Evolutionary conservation across 1,139 yeast species (phyloP), one percentile per base, ranked within the genome.

Genomic region (Blastobotrys petasosporus): DNA sequence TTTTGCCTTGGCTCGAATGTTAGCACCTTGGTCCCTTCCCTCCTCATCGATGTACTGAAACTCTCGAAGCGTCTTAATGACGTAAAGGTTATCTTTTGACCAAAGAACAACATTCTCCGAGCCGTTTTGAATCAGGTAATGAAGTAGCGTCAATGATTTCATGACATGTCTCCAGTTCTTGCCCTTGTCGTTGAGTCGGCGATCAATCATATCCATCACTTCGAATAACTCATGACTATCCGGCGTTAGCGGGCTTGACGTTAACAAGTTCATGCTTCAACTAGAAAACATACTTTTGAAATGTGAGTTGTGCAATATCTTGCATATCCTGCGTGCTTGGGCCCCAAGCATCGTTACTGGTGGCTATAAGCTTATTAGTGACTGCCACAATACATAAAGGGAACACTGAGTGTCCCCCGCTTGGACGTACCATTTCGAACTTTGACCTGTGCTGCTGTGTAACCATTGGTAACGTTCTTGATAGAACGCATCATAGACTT

Each of bases 141-240:
- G 97, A 59, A 92, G 74, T 11, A 92, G 84, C 1, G 95, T 85
- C 56, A 92, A 73, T 1, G 67, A 68, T 55, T 92, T 94, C 54
- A 94, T 92, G 39, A 92, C 92, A 66, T 92, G 99, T 55, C 97
- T 79, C 98, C 98, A 92, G 68, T 92, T 86, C 65, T 90, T 92
- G 50, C 98, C 98, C 71, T 90, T 90, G 62, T 92, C 98, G 62
- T 92, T 92, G 57, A 94, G 73, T 54, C 99, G 77, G 57, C 90
- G 81, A 67, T 90, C 98, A 45, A 92, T 68, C 87, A 94, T 88
- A 62, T 92, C 97, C 95, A 92, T 85, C 41, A 92, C 80, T 60
- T 90, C 96, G 60, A 87, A 75, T 56, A 90, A 81, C 56, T 87
- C 95, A 6, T 85, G 80, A 54, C 70, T 70, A 51, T 32, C 46